Evolutionary conservation across 2,329 filamentous ascomycete species (phyloP), one percentile per base, ranked within the genome.

Genomic region (Claviceps sp.): DNA sequence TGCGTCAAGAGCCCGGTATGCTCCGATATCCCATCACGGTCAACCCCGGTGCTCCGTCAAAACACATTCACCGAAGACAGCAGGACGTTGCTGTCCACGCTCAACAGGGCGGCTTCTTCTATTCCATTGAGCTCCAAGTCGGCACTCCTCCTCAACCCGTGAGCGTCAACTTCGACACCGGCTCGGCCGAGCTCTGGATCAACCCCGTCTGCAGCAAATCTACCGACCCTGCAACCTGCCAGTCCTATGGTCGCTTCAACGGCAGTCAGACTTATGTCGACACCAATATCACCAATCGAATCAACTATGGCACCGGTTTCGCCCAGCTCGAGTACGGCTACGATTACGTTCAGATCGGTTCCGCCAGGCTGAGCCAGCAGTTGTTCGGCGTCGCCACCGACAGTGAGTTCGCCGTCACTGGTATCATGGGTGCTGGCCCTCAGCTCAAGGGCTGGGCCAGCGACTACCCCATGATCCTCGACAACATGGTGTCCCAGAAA

Each of bases 121-220:
- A 72, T 59, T 67, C 64, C 40, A 67, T 70, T 45, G 64, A 69
- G 16, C 53, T 72, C 20, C 53, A 55, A 13, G 58, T 72, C 38
- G 69, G 69, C 8, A 68, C 64, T 0, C 69, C 69, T 4, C 60
- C 61, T 5, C 67, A 71, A 51, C 51, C 56, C 4, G 65, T 71
- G 45, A 66, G 60, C 37, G 66, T 71, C 54, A 63, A 67, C 53
- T 63, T 72, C 47, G 69, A 72, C 53, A 71, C 69, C 0, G 68
- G 68, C 16, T 71, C 69, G 4, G 60, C 62, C 8, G 68, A 71
- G 56, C 61, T 70, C 5, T 72, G 69, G 69, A 66, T 72, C 39
- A 70, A 71, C 51, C 69, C 69, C 6, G 59, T 64, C 7, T 72
- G 69, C 56, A 57, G 56, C 49, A 64, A 64, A 43, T 57, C 66